A percentile compares a stretch with the other conserved stretches of the same genome.
Evolutionary conservation across 352 stramenopile genomes (phyloP).

Genomic region (Globisporangium camurandrum): DNA sequence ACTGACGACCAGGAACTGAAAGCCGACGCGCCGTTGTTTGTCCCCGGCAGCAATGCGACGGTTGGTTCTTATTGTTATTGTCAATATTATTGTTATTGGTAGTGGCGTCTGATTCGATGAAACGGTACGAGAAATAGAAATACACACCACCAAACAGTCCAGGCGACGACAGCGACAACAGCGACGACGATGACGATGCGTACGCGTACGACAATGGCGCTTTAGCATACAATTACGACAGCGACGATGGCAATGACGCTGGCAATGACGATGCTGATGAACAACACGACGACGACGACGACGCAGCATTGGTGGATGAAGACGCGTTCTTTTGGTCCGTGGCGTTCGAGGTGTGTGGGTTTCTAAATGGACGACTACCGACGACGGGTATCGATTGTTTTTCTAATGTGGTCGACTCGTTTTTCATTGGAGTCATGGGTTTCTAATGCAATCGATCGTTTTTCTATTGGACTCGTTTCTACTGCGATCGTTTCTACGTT

Average conservation of each 20-base stretch:
- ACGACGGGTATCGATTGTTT: neutral
- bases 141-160: conserved; percentile 12
- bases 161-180: conserved; percentile 7
- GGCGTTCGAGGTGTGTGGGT: conserved; percentile 72
- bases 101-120: neutral
- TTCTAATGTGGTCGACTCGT: no score
- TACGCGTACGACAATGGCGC: conserved; percentile 3
- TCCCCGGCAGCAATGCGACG: conserved; percentile 33
- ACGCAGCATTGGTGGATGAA: conserved; percentile 46
- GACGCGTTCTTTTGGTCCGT: conserved; percentile 85
- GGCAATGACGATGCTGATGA: conserved; percentile 4
- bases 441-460: no score
- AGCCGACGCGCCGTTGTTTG: conserved; percentile 61
- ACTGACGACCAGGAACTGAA: conserved; percentile 56
- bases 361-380: no score
- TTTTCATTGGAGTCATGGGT: no score
- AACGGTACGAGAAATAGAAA: no score
- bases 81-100: neutral
- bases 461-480: no score
- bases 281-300: conserved; percentile 8
- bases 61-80: neutral
- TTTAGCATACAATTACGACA: neutral
- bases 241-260: conserved; percentile 3
- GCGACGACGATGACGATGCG: conserved; percentile 2
- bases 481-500: no score